A percentile compares a stretch with the other conserved stretches of the same genome.
These are phyloP conservation scores for Fomitiporia mediterranea DNA, from an alignment of 1,284 basidiomycete species.

Conservation along the genomic window DNA sequence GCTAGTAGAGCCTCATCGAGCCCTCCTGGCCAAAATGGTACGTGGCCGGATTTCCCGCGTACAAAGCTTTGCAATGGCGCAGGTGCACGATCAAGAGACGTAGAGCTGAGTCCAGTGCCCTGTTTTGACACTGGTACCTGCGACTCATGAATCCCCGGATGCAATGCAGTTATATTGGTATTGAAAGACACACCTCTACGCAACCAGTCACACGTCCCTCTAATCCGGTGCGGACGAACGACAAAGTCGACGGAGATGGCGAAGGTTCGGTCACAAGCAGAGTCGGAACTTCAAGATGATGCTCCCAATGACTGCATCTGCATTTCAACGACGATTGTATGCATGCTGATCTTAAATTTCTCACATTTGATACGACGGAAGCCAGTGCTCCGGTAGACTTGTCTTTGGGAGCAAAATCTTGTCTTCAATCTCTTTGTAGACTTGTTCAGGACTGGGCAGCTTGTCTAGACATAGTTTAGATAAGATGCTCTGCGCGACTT, in stretches of 20 bases:
- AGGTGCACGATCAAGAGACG: slow-evolving; percentile 80
- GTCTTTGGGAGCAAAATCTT: slow-evolving; percentile 63
- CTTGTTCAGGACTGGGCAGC: slow-evolving; percentile 52
- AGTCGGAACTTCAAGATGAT: slow-evolving; percentile 53
- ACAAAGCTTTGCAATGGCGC: slow-evolving; percentile 80
- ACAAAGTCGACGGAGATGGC: slow-evolving; percentile 72
- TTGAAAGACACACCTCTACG: slow-evolving; percentile 53
- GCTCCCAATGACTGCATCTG: slow-evolving; percentile 62
- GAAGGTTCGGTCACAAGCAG: slow-evolving; percentile 62
- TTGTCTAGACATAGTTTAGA: slow-evolving; percentile 48
- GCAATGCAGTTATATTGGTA: not conserved
- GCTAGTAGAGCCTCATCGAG: slow-evolving; percentile 50
- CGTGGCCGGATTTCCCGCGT: slow-evolving; percentile 86
- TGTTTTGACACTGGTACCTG: slow-evolving; percentile 48
- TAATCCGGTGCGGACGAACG: slow-evolving; percentile 75
- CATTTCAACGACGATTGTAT: not conserved
- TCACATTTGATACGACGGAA: slow-evolving; percentile 73
- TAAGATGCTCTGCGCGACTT: slow-evolving; percentile 41
- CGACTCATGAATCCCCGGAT: slow-evolving; percentile 12
- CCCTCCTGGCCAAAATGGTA: slow-evolving; percentile 91
- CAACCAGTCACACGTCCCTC: slow-evolving; percentile 79
- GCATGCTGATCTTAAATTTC: slow-evolving; percentile 25
- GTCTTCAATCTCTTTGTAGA: slow-evolving; percentile 63
- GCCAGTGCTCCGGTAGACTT: slow-evolving; percentile 62
- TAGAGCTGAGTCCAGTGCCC: slow-evolving; percentile 67